These are phyloP conservation scores for Paxillus ammoniavirescens DNA, from an alignment of 768 basidiomycete species.

Conservation along the genomic window DNA sequence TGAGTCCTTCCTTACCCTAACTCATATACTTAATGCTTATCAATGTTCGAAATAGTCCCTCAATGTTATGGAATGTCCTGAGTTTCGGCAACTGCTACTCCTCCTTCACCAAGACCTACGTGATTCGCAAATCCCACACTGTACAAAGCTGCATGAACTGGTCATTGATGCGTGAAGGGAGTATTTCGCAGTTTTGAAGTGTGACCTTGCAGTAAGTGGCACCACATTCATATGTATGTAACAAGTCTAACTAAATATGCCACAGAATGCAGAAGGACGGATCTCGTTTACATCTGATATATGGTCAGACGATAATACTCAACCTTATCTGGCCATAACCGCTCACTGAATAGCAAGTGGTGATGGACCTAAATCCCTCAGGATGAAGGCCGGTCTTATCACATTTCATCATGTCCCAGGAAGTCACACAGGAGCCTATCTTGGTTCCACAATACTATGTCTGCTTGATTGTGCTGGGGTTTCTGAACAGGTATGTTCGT, in stretches of 20 bases:
- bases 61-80: constrained; percentile 12
- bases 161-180: constrained; percentile 23
- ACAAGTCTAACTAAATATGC: neutral
- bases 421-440: constrained; percentile 12
- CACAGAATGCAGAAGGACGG: neutral
- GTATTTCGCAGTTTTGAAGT: constrained; percentile 18
- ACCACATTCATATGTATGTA: neutral
- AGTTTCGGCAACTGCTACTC: constrained; percentile 26
- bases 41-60: neutral
- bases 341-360: constrained; percentile 11
- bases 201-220: constrained; percentile 21
- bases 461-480: neutral
- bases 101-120: constrained; percentile 20
- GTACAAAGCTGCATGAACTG: constrained; percentile 16
- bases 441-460: neutral
- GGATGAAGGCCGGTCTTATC: constrained; percentile 6
- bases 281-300: constrained; percentile 15
- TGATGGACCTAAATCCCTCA: neutral
- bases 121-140: constrained; percentile 25
- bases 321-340: constrained; percentile 14
- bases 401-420: constrained; percentile 14
- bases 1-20: neutral
- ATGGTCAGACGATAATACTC: constrained; percentile 9
- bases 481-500: neutral
- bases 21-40: neutral